phyloP scores from a whole-genome alignment of 768 basidiomycete genomes.

The Galerina marginata region DNA sequence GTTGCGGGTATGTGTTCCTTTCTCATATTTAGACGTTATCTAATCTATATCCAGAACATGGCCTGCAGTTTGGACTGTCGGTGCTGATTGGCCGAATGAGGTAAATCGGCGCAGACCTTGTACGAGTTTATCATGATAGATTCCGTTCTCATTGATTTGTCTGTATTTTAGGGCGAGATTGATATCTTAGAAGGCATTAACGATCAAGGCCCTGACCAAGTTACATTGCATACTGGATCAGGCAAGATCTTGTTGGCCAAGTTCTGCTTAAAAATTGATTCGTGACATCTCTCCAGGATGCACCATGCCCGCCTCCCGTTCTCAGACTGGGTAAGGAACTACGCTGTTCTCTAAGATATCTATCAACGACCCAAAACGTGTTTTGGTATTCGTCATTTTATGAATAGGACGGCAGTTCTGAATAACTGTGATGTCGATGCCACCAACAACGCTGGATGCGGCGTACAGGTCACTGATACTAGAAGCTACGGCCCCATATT shows the following conservation, averaged over 20 bases:
- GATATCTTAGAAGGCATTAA: slow-evolving; percentile 69
- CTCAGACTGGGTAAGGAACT: slow-evolving; percentile 50
- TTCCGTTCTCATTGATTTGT: not conserved
- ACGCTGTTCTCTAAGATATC: not conserved
- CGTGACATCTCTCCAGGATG: slow-evolving; percentile 40
- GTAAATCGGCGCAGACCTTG: slow-evolving; percentile 26
- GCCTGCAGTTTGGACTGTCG: slow-evolving; percentile 54
- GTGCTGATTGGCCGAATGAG: slow-evolving; percentile 37
- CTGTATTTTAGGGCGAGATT: slow-evolving; percentile 43
- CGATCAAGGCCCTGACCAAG: slow-evolving; percentile 53
- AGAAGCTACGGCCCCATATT: slow-evolving; percentile 63
- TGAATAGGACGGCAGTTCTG: slow-evolving; percentile 37
- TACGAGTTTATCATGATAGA: not conserved
- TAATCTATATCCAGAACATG: slow-evolving; percentile 36
- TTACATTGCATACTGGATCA: slow-evolving; percentile 49
- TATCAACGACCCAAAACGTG: not conserved
- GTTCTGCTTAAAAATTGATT: too few species aligned
- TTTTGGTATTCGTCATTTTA: not conserved
- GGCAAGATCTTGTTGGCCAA: slow-evolving; percentile 32
- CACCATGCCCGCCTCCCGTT: slow-evolving; percentile 53
- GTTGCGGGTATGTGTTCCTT: slow-evolving; percentile 46
- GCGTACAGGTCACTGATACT: slow-evolving; percentile 46
- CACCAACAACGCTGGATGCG: slow-evolving; percentile 61
- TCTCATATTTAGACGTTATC: not conserved
- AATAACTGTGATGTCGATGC: slow-evolving; percentile 56